phyloP scores from a whole-genome alignment of 306 rosid species.

The Oemleria cerasiformis region DNA sequence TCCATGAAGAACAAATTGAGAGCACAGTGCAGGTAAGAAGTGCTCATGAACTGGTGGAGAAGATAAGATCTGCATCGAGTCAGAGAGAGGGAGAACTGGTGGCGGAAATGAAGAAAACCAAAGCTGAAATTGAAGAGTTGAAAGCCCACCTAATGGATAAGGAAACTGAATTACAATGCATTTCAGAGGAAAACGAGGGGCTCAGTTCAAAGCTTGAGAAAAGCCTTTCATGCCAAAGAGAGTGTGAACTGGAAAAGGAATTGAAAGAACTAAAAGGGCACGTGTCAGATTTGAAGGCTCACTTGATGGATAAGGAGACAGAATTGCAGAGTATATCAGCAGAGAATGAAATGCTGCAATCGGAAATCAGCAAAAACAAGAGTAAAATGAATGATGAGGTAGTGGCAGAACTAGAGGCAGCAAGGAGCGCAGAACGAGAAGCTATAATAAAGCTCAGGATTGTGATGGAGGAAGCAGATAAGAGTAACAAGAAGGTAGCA shows the following conservation, averaged over 20 bases:
- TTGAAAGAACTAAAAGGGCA: conserved; percentile 50
- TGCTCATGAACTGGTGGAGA: conserved; percentile 67
- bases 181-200: conserved; percentile 81
- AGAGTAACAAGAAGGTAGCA: conserved; percentile 54
- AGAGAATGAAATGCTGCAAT: conserved; percentile 68
- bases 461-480: conserved; percentile 75
- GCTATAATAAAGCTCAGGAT: conserved; percentile 65
- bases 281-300: conserved; percentile 50
- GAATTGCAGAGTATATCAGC: conserved; percentile 71
- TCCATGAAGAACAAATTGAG: conserved; percentile 68
- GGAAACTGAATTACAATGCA: conserved; percentile 88
- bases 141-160: conserved; percentile 86
- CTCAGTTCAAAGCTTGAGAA: conserved; percentile 52
- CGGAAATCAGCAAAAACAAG: conserved; percentile 49
- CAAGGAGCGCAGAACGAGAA: conserved; percentile 51
- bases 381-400: conserved; percentile 41
- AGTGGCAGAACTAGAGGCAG: conserved; percentile 53
- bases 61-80: conserved; percentile 52
- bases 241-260: conserved; percentile 48
- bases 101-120: conserved; percentile 49
- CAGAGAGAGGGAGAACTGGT: conserved; percentile 47
- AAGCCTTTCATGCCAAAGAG: conserved; percentile 42
- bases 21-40: conserved; percentile 57
- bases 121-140: conserved; percentile 63
- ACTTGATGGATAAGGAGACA: conserved; percentile 81